Evolutionary conservation across 805 yeast genomes (phyloP), one percentile per base, ranked within the genome.

Genomic region (Wickerhamiella bombiphila): DNA sequence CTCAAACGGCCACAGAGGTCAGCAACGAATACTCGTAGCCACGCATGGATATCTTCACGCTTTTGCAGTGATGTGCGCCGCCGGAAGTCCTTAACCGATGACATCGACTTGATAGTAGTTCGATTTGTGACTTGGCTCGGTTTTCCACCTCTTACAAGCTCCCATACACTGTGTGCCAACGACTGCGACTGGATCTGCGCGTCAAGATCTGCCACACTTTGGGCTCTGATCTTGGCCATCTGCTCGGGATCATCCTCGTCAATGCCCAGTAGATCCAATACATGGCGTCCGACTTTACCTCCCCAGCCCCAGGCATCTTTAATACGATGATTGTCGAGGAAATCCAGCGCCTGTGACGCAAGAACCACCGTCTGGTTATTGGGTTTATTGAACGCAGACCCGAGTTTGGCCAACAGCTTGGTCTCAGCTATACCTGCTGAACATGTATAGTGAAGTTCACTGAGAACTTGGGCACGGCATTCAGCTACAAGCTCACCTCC

Each of bases 271-370:
- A 60, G 55, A n/a, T 57, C 54, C 14, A 65, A 43, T 1, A 83
- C 62, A 9, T 61, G 59, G 8, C 75, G 74, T 0, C 98, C 98
- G 7, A 68, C 58, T 46, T 81, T 82, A 2, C 97, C 98, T 5
- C 98, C 97, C 66, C 88, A 62, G 0, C 94, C 83, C 70, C 94
- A 78, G 40, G 88, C 71, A 47, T 85, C 93, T 0, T 72, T 69
- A 16, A 88, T 53, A 41, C 74, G 71, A 53, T 77, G 75, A 19
- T 68, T 63, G 22, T 62, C 62, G 8, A 86, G 55, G 53, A 88
- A 91, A 0, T 52, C 49, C 2, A 59, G 44, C 1, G 76, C 60
- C 13, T 70, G 57, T 1, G 52, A 49, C 30, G 69, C 69, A 21
- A 76, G 55, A 0, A 91, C 65, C 2, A 81, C 65, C 0, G 96